These are phyloP conservation scores for Endothia cerciana DNA, from an alignment of 2,329 filamentous ascomycete species.

Conservation along the genomic window DNA sequence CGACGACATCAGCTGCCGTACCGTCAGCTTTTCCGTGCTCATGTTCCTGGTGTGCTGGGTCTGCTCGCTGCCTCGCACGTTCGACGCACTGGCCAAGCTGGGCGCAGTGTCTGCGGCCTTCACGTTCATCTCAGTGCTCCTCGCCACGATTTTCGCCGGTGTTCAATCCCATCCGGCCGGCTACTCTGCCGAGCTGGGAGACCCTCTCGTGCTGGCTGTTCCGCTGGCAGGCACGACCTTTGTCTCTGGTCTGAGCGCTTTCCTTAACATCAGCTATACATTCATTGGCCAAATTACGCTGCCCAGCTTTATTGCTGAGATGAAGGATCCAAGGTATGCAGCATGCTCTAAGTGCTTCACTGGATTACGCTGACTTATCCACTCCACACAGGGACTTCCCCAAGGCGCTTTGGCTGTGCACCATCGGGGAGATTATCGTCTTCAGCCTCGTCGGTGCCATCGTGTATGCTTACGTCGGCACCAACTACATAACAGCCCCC, in stretches of 20 bases:
- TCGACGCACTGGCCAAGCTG: slow-evolving; percentile 76
- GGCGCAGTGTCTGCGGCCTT: slow-evolving; percentile 82
- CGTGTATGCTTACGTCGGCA: slow-evolving; percentile 86
- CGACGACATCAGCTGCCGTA: slow-evolving; percentile 68
- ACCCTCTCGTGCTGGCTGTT: slow-evolving; percentile 69
- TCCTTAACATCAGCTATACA: slow-evolving; percentile 94
- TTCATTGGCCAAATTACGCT: slow-evolving; percentile 96
- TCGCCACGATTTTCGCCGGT: slow-evolving; percentile 81
- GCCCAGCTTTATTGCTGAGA: slow-evolving; percentile 93
- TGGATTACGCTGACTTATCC: background rate
- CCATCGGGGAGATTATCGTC: slow-evolving; percentile 82
- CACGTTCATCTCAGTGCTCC: slow-evolving; percentile 85
- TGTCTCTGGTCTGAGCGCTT: slow-evolving; percentile 81
- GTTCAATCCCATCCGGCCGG: slow-evolving; percentile 74
- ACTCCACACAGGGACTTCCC: slow-evolving; percentile 72
- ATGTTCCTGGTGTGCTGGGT: slow-evolving; percentile 76
- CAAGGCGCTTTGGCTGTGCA: slow-evolving; percentile 90
- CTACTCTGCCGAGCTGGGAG: slow-evolving; percentile 58
- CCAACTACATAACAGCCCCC: slow-evolving; percentile 84
- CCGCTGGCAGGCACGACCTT: slow-evolving; percentile 76
- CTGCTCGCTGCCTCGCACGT: slow-evolving; percentile 83
- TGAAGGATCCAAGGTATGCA: slow-evolving; percentile 65
- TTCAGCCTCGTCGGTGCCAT: slow-evolving; percentile 82
- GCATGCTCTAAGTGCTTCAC: background rate
- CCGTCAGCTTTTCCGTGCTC: slow-evolving; percentile 77